Evolutionary conservation across 352 stramenopile genomes (phyloP).

Genomic region (Globisporangium solare): DNA sequence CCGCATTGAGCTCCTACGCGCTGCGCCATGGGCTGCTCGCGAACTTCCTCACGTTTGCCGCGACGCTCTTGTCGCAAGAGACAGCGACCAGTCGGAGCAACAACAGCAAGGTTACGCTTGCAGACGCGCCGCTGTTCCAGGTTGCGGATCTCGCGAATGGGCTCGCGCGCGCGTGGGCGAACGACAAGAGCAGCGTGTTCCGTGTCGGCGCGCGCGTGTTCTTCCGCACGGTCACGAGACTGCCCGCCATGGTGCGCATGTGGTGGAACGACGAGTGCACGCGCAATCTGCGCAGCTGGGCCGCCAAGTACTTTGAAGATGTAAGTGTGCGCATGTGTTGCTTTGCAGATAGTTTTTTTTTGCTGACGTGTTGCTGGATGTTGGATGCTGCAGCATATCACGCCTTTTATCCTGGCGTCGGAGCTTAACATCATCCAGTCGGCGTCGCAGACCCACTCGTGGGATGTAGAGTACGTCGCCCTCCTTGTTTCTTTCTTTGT

Average conservation of each 20-base stretch:
- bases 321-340: constrained; percentile 16
- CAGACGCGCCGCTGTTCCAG: constrained; percentile 46
- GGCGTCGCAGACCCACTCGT: constrained; percentile 44
- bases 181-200: constrained; percentile 41
- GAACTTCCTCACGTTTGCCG: constrained; percentile 59
- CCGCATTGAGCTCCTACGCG: constrained; percentile 71
- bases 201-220: constrained; percentile 61
- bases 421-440: constrained; percentile 78
- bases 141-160: constrained; percentile 32
- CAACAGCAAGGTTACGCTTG: constrained; percentile 23
- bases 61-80: constrained; percentile 64
- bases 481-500: background rate
- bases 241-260: constrained; percentile 84
- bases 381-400: constrained; percentile 42
- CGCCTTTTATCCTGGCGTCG: constrained; percentile 65
- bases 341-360: background rate
- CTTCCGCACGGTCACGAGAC: constrained; percentile 73
- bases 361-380: no score
- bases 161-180: constrained; percentile 18
- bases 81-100: constrained; percentile 18
- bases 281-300: constrained; percentile 74
- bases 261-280: constrained; percentile 91
- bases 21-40: constrained; percentile 48
- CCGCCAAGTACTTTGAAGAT: constrained; percentile 87
- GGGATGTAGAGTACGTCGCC: constrained; percentile 54